Evolutionary conservation across 2,329 filamentous ascomycete species (phyloP).

Genomic region (Thermoascus crustaceus): DNA sequence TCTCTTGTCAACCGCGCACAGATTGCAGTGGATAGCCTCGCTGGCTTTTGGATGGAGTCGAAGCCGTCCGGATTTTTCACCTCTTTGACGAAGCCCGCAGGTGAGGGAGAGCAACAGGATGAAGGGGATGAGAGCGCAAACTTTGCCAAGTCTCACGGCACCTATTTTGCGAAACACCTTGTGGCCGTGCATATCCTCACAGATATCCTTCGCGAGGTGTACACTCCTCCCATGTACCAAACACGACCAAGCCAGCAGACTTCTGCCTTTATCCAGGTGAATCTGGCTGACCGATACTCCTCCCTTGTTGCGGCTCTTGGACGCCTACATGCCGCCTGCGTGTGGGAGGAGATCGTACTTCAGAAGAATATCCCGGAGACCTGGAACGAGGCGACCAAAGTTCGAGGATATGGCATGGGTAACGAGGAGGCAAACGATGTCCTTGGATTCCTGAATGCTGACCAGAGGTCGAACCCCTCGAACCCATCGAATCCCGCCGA

Average conservation of each 20-base stretch:
- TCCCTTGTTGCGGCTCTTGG: slow-evolving; percentile 67
- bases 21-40: slow-evolving; percentile 57
- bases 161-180: slow-evolving; percentile 67
- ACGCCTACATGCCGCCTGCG: slow-evolving; percentile 65
- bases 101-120: slow-evolving; percentile 13
- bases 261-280: slow-evolving; percentile 64
- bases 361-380: slow-evolving; percentile 62
- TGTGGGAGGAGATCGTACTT: slow-evolving; percentile 77
- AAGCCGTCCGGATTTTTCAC: slow-evolving; percentile 58
- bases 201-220: slow-evolving; percentile 66
- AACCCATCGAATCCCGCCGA: slow-evolving; percentile 14
- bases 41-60: slow-evolving; percentile 54
- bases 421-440: slow-evolving; percentile 36
- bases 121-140: slow-evolving; percentile 20
- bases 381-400: slow-evolving; percentile 42
- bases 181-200: slow-evolving; percentile 69
- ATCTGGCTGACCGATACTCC: slow-evolving; percentile 76
- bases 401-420: slow-evolving; percentile 28
- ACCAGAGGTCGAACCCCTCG: slow-evolving; percentile 13
- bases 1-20: slow-evolving; percentile 70
- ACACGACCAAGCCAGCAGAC: slow-evolving; percentile 52
- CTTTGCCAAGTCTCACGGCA: slow-evolving; percentile 52
- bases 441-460: slow-evolving; percentile 15
- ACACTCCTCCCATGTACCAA: slow-evolving; percentile 55
- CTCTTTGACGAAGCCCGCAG: slow-evolving; percentile 44